Evolutionary conservation across 2,329 filamentous ascomycete genomes (phyloP).

Genomic region (Thermothelomyces thermophilus): DNA sequence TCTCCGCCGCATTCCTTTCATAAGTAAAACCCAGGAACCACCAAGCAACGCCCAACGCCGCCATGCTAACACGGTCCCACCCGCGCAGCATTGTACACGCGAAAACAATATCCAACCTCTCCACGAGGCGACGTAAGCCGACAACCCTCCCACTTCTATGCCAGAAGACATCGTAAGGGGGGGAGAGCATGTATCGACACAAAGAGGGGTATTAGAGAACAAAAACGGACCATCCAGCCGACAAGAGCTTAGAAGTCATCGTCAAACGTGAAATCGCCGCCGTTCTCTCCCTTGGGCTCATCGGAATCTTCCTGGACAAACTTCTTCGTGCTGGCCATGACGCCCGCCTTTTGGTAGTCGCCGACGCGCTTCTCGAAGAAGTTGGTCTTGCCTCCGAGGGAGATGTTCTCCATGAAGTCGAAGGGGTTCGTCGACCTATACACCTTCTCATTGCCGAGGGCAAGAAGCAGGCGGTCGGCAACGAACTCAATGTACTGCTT

Average conservation of each 20-base stretch:
- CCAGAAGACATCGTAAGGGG: constrained; percentile 13
- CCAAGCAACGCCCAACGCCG: constrained; percentile 12
- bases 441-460: constrained; percentile 88
- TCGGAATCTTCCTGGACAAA: constrained; percentile 41
- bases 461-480: constrained; percentile 85
- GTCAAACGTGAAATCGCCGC: constrained; percentile 84
- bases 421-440: constrained; percentile 95
- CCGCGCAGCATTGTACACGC: constrained; percentile 15
- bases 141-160: constrained; percentile 16
- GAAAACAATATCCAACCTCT: constrained; percentile 18
- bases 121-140: constrained; percentile 2
- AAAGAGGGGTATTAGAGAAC: constrained; percentile 25
- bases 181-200: constrained; percentile 3
- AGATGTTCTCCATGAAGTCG: constrained; percentile 99
- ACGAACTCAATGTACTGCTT: constrained; percentile 99
- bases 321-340: constrained; percentile 88
- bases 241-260: constrained; percentile 76
- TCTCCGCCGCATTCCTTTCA: constrained; percentile 6
- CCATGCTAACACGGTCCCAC: constrained; percentile 3
- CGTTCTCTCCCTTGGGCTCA: constrained; percentile 46
- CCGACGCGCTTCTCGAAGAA: constrained; percentile 99
- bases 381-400: constrained; percentile 97
- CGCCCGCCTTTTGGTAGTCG: constrained; percentile 99
- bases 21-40: not conserved
- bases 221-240: constrained; percentile 20